Base-by-base conservation (phyloP, 352 stramenopile species). In the Phytophthora lateralis region DNA sequence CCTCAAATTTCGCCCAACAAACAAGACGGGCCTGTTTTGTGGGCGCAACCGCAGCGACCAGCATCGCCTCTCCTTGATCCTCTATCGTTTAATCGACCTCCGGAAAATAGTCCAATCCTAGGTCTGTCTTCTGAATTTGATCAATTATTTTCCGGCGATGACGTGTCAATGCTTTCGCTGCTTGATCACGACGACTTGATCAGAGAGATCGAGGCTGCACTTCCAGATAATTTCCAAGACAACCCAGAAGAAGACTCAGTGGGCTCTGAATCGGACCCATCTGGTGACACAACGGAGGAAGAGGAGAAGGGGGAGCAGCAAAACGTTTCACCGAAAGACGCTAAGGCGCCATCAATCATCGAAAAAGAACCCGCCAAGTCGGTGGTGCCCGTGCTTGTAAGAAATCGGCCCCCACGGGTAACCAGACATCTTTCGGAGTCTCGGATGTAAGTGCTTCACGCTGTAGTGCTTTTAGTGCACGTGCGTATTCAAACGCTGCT, bases 181-280 rank as follows among this genome's bases (percentile, higher is more conserved):
- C 47, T 80, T 0, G 64, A 80, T 1, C 68, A 78, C 0, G 78
- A 89, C 14, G 75, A 84, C 18, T 30, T 93, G 39, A 69, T 93
- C 12, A 73, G 79, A 38, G 82, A 93, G 37, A 91, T 93, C 24
- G 78, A 90, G 32, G 80, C 77, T 15, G 52, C 63, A 15, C 63
- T 91, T n/a, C 78, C 84, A 4, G 76, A 85, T 5, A 64, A 76
- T 26, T 38, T 89, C 20, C 35, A 71, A n/a, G 75, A 85, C 17
- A 66, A 60, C 15, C 50, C 49, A 12, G 73, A 83, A 41, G 75
- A 89, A 41, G 76, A 83, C 29, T 91, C 81, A 0, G 60, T 66
- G 4, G 80, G 84, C 27, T 90, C 82, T 5, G 82, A 93, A 46
- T 91, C 84, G 0, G 83, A 93, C 50, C 82, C 80, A 15, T 93